Evolutionary conservation across 1,284 basidiomycete species (phyloP).

Genomic region (Ganoderma sinense): DNA sequence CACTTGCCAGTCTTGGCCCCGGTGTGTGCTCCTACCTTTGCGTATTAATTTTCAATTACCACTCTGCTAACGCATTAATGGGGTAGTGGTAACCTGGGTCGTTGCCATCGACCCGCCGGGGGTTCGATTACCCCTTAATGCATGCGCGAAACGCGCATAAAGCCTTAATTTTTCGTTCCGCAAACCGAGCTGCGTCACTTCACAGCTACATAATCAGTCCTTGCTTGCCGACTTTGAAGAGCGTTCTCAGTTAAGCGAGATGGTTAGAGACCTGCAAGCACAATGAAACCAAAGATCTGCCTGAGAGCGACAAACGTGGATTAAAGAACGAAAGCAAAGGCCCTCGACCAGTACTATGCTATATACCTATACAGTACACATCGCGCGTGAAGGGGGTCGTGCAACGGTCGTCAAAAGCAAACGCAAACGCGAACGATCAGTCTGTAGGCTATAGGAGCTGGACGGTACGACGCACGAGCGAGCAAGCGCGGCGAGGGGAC

Average conservation of each 20-base stretch:
- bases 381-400: constrained; percentile 28
- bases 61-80: constrained; percentile 31
- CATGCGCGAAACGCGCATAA: too few relatives aligned
- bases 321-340: constrained; percentile 37
- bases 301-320: constrained; percentile 28
- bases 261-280: background rate
- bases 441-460: background rate
- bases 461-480: background rate
- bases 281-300: background rate
- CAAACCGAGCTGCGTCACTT: too few relatives aligned
- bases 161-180: too few relatives aligned
- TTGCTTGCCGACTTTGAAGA: too few relatives aligned
- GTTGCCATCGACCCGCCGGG: constrained; percentile 67
- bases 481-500: background rate
- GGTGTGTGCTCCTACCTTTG: too few relatives aligned
- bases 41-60: too few relatives aligned
- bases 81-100: constrained; percentile 35
- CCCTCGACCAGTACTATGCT: constrained; percentile 29
- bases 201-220: too few relatives aligned
- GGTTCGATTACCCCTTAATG: constrained; percentile 84
- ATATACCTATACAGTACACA: constrained; percentile 29
- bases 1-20: too few relatives aligned
- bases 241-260: too few relatives aligned
- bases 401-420: constrained; percentile 18
- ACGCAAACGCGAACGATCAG: background rate